These are phyloP conservation scores for Daldinia concentrica DNA, from an alignment of 495 filamentous ascomycete genomes.

Conservation along the genomic window DNA sequence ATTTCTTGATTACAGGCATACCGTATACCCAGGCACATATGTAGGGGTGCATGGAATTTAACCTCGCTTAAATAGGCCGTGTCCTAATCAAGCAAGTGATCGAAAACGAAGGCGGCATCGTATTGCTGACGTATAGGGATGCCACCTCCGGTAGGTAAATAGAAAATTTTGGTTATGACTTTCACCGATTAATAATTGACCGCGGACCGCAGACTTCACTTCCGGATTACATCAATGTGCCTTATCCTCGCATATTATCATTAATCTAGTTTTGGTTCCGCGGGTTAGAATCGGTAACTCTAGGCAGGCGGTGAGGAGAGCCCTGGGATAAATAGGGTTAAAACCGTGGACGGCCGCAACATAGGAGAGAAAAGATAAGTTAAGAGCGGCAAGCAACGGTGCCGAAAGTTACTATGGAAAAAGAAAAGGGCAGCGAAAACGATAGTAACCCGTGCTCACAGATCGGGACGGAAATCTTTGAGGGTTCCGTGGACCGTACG, in stretches of 20 bases:
- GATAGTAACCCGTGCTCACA: slow-evolving; percentile 15
- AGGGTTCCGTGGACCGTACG: slow-evolving; percentile 19
- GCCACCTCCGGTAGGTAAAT: neutral
- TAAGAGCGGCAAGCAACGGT: neutral
- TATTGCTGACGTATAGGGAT: neutral
- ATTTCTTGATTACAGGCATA: neutral
- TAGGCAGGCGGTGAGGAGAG: slow-evolving; percentile 3
- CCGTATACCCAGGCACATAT: neutral
- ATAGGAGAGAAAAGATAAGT: neutral
- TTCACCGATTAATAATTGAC: slow-evolving; percentile 26
- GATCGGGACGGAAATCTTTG: slow-evolving; percentile 12
- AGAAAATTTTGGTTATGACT: too few species aligned
- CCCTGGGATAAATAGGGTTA: slow-evolving; percentile 11
- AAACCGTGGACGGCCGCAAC: neutral
- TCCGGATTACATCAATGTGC: slow-evolving; percentile 7
- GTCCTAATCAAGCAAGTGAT: neutral
- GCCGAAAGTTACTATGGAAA: slow-evolving; percentile 1
- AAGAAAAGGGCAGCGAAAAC: slow-evolving; percentile 22
- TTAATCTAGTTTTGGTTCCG: neutral
- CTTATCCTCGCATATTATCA: neutral
- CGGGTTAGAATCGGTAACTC: neutral
- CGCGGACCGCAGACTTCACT: slow-evolving; percentile 7
- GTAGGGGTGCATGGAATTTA: neutral
- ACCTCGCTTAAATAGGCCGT: neutral
- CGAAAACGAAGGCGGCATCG: neutral